A percentile compares a stretch with the other conserved stretches of the same genome.
Evolutionary conservation across 306 rosid species (phyloP).

Genomic region (Inga laurina): DNA sequence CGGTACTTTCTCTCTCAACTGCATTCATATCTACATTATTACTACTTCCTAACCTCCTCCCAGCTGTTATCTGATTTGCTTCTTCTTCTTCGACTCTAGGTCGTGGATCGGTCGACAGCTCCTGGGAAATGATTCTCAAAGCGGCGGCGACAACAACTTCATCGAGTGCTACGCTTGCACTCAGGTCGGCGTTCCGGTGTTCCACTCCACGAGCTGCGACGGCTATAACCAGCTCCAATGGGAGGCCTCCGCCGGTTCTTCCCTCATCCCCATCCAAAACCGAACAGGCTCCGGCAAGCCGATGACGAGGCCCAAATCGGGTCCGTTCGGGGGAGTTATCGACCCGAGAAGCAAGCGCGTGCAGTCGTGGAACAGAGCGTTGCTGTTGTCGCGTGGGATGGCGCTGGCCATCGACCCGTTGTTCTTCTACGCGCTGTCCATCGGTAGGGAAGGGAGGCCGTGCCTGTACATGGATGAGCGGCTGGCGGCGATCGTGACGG

Average conservation of each 20-base stretch:
- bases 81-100: conserved; percentile 30
- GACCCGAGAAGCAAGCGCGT: conserved; percentile 91
- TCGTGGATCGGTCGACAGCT: conserved; percentile 46
- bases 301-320: neutral
- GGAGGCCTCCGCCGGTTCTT: conserved; percentile 94
- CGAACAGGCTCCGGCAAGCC: neutral
- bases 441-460: conserved; percentile 74
- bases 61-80: neutral
- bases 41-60: neutral
- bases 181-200: conserved; percentile 77
- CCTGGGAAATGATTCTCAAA: conserved; percentile 19
- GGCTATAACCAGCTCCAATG: conserved; percentile 68
- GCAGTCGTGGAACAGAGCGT: conserved; percentile 78
- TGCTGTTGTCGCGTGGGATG: conserved; percentile 81
- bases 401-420: conserved; percentile 88
- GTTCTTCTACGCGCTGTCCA: conserved; percentile 84
- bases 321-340: conserved; percentile 57
- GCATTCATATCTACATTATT: neutral
- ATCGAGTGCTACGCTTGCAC: conserved; percentile 95
- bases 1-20: conserved; percentile 37
- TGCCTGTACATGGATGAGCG: conserved; percentile 85
- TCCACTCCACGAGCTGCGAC: conserved; percentile 95
- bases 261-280: conserved; percentile 68
- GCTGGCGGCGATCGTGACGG: conserved; percentile 69
- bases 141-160: conserved; percentile 6